Evolutionary conservation across 768 basidiomycete species (phyloP), one percentile per base, ranked within the genome.

Genomic region (Pulveroboletus sp.): DNA sequence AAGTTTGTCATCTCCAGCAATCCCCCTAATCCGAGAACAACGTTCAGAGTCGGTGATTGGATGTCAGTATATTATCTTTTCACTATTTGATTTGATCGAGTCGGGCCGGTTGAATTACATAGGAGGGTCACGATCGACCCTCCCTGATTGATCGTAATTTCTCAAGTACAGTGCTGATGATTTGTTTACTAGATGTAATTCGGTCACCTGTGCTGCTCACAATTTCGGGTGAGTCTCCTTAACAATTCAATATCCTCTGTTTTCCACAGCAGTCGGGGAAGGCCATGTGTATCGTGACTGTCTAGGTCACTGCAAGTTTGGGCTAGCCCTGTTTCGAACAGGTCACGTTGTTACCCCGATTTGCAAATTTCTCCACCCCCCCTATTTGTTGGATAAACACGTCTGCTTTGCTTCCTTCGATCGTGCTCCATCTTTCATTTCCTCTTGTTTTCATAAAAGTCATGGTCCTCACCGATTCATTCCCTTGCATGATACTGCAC

Each of bases 221-320:
- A 91, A 91, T 71, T 91, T 90, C 74, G 85, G 85, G 87, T 89
- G 66, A 74, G 85, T 79, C 22, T 49, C 29, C 43, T 56, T 39
- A 41, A 41, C 37, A 48, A 45, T 58, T 43, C 37, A 48, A 45
- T 58, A 32, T 57, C 36, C 41, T 30, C 56, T 50, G 24, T 38
- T 34, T 23, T 23, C 31, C 26, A 27, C 36, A 43, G 29, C 41
- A 41, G 57, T 19, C 51, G 43, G 29, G 30, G 44, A 35, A 29
- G 11, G 11, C 49, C 52, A 50, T 42, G 34, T 50, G 53, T 17
- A 30, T 38, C 34, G 26, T 34, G 19, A 16, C 9, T 26, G 46
- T 45, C 29, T 32, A 6, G 19, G 41, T 51, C 34, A 31, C 42
- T 22, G 12, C 51, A 24, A 36, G 49, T 40, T 12, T 4, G 30